phyloP scores from a whole-genome alignment of 306 rosid genomes.

The Castanea mollissima region DNA sequence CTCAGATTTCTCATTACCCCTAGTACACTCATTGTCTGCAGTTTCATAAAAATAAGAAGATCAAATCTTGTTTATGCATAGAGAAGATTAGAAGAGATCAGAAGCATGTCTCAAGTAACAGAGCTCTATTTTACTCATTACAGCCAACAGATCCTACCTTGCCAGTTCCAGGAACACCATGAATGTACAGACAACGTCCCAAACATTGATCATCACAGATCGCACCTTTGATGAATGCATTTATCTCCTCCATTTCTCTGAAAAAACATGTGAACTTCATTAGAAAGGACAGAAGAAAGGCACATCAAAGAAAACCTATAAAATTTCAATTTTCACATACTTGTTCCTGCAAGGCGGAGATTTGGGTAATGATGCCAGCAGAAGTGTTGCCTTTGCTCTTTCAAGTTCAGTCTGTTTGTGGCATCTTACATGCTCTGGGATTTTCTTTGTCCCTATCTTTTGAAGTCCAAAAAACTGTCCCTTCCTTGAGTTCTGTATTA shows the following conservation, averaged over 20 bases:
- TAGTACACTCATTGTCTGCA: conserved; percentile 91
- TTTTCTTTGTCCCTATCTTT: conserved; percentile 77
- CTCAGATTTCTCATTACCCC: conserved; percentile 75
- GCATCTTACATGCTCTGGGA: conserved; percentile 76
- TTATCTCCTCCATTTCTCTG: conserved; percentile 89
- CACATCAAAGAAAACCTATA: conserved; percentile 6
- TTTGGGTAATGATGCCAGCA: conserved; percentile 83
- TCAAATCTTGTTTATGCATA: conserved; percentile 6
- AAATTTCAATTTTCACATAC: conserved; percentile 48
- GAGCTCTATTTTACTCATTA: conserved; percentile 3
- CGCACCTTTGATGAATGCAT: conserved; percentile 76
- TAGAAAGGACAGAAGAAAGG: conserved; percentile 9
- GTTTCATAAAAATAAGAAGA: conserved; percentile 16
- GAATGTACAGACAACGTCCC: conserved; percentile 90
- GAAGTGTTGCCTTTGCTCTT: conserved; percentile 84
- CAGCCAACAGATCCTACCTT: conserved; percentile 46
- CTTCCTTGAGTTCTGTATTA: conserved; percentile 65
- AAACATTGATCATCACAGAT: conserved; percentile 81
- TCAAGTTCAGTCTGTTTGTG: conserved; percentile 89
- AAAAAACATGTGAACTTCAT: conserved; percentile 21
- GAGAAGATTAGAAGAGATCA: background rate
- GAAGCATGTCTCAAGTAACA: background rate
- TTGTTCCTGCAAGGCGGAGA: conserved; percentile 84
- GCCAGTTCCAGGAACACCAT: conserved; percentile 99
- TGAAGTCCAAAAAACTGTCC: conserved; percentile 82